Evolutionary conservation across 2,329 filamentous ascomycete species (phyloP).

Genomic region (Ophidiomyces ophidiicola): DNA sequence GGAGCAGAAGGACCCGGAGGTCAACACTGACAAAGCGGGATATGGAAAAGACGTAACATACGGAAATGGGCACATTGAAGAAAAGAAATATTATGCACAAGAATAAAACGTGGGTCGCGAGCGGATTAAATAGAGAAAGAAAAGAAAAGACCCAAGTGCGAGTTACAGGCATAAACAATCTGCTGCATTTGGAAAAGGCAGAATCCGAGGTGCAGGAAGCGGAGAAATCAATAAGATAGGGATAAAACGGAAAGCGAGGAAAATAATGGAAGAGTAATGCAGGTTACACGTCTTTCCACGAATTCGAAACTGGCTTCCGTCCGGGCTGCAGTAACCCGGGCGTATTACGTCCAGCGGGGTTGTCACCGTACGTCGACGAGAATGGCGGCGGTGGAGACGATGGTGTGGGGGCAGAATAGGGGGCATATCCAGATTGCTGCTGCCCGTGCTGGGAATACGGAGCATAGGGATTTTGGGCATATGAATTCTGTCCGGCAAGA

Average conservation of each 20-base stretch:
- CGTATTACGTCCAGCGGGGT: slow-evolving; percentile 5
- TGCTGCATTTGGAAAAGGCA: no score
- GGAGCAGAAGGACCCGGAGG: no score
- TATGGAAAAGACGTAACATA: no score
- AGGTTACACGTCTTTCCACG: slow-evolving; percentile 13
- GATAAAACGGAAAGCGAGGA: not conserved
- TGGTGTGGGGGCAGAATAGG: slow-evolving; percentile 11
- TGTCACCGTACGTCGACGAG: slow-evolving; percentile 10
- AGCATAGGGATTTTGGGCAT: slow-evolving; percentile 1
- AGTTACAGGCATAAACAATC: no score
- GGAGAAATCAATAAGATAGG: no score
- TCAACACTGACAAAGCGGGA: no score
- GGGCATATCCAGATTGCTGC: slow-evolving; percentile 8
- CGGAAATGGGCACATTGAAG: no score
- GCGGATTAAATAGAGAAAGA: no score
- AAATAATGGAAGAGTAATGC: not conserved
- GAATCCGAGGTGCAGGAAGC: no score
- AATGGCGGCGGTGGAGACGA: slow-evolving; percentile 14
- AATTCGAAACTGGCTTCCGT: slow-evolving; percentile 14
- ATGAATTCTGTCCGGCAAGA: not conserved
- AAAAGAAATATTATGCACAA: no score
- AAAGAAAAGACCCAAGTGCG: no score
- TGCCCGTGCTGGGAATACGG: slow-evolving; percentile 1
- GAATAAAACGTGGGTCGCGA: no score
- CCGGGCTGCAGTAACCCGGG: slow-evolving; percentile 13